Evolutionary conservation across 345 rosid genomes (phyloP).

Genomic region (Populus pruinosa): DNA sequence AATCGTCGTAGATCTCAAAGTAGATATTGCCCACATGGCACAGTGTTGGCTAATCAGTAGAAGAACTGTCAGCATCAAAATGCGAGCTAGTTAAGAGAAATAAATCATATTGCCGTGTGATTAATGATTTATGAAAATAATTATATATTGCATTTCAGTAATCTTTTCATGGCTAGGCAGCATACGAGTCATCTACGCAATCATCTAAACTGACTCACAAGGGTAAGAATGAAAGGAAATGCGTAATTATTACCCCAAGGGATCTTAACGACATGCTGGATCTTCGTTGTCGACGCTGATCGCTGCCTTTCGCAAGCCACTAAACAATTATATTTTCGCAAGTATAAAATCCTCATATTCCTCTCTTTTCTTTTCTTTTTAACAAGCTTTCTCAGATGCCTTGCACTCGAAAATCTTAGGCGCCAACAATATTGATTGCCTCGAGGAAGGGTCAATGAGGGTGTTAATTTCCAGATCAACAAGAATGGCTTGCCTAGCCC

Average conservation of each 20-base stretch:
- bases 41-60: neutral
- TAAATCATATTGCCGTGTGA: neutral
- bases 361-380: no score
- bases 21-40: neutral
- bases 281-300: neutral
- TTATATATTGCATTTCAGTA: neutral
- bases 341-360: neutral
- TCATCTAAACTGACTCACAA: neutral
- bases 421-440: neutral
- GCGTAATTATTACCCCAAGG: neutral
- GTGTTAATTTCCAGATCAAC: neutral
- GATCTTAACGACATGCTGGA: neutral
- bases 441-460: neutral
- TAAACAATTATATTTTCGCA: neutral
- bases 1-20: neutral
- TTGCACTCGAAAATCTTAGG: neutral
- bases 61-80: neutral
- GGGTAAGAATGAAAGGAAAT: neutral
- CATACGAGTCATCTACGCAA: neutral
- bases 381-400: neutral
- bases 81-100: neutral
- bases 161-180: no score
- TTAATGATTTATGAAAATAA: neutral
- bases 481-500: neutral
- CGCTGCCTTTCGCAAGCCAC: neutral